Base-by-base conservation (phyloP, 23 red algal species). In the Gracilaria gracilis region DNA sequence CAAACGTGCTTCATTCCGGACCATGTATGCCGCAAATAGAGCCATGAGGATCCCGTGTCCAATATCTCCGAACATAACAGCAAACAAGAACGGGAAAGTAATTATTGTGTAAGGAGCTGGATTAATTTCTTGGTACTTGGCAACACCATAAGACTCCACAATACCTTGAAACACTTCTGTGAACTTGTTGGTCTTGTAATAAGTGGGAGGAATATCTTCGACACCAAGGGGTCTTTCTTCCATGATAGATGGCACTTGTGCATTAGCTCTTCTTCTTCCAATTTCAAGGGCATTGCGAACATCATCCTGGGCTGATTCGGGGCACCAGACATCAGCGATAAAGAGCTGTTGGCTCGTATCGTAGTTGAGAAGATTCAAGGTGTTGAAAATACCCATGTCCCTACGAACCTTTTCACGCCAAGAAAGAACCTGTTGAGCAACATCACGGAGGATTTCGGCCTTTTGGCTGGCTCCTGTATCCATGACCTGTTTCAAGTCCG, bases 11-110 rank as follows among this genome's bases (percentile, higher is more conserved):
- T 99, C 97, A 44, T 88, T 87, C 28, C 88, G 46, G 21, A 99
- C 85, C 57, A 99, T 55, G 48, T 87, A 95, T 9, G 82, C 57
- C 21, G 97, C 97, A 87, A 88, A 89, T 20, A 95, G 74, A 12
- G 97, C 79, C 97, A 99, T 99, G 14, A 99, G 81, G 19, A 94
- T 78, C 70, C 97, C 97, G 73, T 99, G 97, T 25, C 97, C 97
- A 78, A 99, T 89, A 79, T 99, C 97, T 44, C 97, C 97, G 90
- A 99, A 99, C 97, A 99, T 99, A 37, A 99, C 93, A 7, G 97
- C 97, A 81, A 99, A 99, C 24, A 99, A 73, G 42, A 99, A 99
- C 20, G 97, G 97, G 65, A 99, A 99, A 25, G 94, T 96, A 32
- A 95, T 88, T 51, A 99, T 88, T 36, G 94, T 78, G 70, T 82